A percentile compares a stretch with the other conserved stretches of the same genome.
Evolutionary conservation across 2,329 filamentous ascomycete species (phyloP).

Genomic region (Penicillium sp.): DNA sequence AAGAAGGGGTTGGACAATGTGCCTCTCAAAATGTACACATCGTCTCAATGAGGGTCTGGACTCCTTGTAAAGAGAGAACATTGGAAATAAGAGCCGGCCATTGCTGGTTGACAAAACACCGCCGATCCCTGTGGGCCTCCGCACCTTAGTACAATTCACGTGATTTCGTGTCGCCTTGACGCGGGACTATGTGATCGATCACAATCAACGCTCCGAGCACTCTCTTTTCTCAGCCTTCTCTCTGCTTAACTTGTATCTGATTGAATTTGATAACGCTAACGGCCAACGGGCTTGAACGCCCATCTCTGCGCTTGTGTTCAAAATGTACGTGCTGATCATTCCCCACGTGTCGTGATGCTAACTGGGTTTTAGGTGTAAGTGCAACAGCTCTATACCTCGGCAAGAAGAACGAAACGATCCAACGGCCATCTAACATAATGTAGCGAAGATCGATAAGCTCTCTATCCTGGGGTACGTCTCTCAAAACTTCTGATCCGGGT

Average conservation of each 20-base stretch:
- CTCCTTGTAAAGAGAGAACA: neutral
- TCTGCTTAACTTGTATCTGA: neutral
- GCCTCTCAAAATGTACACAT: neutral
- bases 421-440: slow-evolving; percentile 2
- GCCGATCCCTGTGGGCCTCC: slow-evolving; percentile 17
- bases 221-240: neutral
- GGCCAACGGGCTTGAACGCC: neutral
- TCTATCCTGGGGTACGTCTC: slow-evolving; percentile 67
- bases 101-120: neutral
- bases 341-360: slow-evolving; percentile 10
- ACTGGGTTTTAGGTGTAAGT: slow-evolving; percentile 32
- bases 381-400: neutral
- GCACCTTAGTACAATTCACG: slow-evolving; percentile 13
- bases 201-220: slow-evolving; percentile 14
- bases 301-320: neutral
- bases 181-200: slow-evolving; percentile 19
- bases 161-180: slow-evolving; percentile 22
- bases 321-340: slow-evolving; percentile 17
- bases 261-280: neutral
- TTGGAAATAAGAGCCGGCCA: slow-evolving; percentile 4
- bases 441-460: slow-evolving; percentile 84
- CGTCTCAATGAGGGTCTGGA: neutral
- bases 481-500: neutral
- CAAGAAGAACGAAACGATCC: neutral
- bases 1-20: neutral